These are phyloP conservation scores for Nakaseomyces sp. DNA, from an alignment of 1,139 yeast species.

Conservation along the genomic window DNA sequence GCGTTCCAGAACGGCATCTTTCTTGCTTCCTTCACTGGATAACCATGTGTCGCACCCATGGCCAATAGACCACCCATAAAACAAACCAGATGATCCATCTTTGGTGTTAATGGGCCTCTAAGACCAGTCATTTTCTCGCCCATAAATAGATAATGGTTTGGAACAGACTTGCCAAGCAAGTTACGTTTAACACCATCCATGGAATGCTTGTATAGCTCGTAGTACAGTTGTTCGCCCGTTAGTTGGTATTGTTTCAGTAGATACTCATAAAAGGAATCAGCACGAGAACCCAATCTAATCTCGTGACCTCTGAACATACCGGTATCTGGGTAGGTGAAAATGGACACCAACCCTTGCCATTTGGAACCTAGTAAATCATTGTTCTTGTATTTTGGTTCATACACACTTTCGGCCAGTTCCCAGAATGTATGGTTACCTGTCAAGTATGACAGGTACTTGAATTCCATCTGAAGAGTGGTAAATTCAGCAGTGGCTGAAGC, in stretches of 20 bases:
- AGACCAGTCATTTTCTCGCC: conserved; percentile 76
- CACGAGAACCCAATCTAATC: conserved; percentile 81
- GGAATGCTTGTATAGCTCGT: conserved; percentile 67
- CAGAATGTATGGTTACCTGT: conserved; percentile 77
- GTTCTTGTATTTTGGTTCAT: conserved; percentile 49
- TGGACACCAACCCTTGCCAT: conserved; percentile 74
- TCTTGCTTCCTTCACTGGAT: conserved; percentile 45
- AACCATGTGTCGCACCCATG: conserved; percentile 80
- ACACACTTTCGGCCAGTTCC: conserved; percentile 66
- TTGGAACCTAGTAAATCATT: conserved; percentile 19
- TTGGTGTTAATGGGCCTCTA: conserved; percentile 49
- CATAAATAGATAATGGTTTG: conserved; percentile 50
- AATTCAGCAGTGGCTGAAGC: conserved; percentile 86
- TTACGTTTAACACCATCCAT: conserved; percentile 66
- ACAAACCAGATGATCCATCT: conserved; percentile 93
- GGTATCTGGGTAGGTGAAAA: conserved; percentile 63
- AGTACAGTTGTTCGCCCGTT: conserved; percentile 55
- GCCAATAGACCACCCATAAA: conserved; percentile 88
- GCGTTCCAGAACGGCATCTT: conserved; percentile 38
- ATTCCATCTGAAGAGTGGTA: conserved; percentile 78
- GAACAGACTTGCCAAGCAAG: conserved; percentile 51
- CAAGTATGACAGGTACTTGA: conserved; percentile 69
- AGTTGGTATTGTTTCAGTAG: conserved; percentile 78
- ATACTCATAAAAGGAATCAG: conserved; percentile 90
- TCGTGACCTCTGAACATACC: conserved; percentile 58